Evolutionary conservation across 768 basidiomycete genomes (phyloP).

Genomic region (Auricularia cornea): DNA sequence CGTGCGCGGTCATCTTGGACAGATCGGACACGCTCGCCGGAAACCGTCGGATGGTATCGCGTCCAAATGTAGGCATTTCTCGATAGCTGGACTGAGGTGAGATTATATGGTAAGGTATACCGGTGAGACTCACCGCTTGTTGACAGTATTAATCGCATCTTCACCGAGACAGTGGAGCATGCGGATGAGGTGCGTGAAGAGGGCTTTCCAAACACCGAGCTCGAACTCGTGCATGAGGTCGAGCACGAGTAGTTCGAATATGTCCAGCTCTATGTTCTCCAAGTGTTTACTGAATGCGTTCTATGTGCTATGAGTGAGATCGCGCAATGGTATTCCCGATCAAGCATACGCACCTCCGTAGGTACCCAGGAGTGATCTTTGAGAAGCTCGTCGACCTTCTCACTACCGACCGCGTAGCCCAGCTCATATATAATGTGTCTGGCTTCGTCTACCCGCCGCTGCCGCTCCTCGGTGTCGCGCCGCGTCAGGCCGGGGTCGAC

Average conservation of each 20-base stretch:
- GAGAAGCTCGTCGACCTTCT: constrained; percentile 3
- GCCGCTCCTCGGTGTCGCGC: background rate
- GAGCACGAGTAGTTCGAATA: constrained; percentile 20
- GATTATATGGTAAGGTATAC: no score
- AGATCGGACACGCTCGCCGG: constrained; percentile 1
- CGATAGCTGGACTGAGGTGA: constrained; percentile 5
- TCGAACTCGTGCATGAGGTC: constrained; percentile 37
- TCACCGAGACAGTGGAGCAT: constrained; percentile 20
- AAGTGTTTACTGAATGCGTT: constrained; percentile 28
- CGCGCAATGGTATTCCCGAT: background rate
- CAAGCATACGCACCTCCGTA: constrained; percentile 4
- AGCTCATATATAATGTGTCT: constrained; percentile 8
- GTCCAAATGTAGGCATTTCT: constrained; percentile 4
- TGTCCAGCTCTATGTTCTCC: constrained; percentile 14
- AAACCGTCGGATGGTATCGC: constrained; percentile 6
- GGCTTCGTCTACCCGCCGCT: constrained; percentile 2
- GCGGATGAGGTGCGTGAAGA: constrained; percentile 30
- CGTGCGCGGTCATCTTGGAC: constrained; percentile 5
- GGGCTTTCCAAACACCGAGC: constrained; percentile 29
- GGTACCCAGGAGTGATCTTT: constrained; percentile 11
- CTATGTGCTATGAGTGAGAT: constrained; percentile 13
- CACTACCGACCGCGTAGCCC: constrained; percentile 1
- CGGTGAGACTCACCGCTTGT: constrained; percentile 16
- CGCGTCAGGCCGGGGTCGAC: background rate
- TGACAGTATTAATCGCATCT: constrained; percentile 15